These are phyloP conservation scores for Golubevia sp. DNA, from an alignment of 1,284 basidiomycete species.

Conservation along the genomic window DNA sequence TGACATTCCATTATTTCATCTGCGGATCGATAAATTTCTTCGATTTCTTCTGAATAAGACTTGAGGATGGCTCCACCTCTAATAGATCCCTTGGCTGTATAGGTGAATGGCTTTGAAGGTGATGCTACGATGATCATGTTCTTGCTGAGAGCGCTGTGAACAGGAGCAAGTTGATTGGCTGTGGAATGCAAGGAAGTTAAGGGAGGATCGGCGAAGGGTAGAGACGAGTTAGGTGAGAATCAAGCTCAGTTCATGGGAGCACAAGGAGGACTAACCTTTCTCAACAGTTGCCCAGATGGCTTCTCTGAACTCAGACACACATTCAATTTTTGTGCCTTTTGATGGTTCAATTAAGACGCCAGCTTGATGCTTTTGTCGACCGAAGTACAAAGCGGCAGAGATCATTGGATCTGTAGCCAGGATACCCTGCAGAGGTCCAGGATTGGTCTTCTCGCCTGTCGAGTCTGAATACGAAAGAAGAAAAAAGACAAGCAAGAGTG, in stretches of 20 bases:
- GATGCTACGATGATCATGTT: constrained; percentile 6
- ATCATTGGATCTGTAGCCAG: neutral
- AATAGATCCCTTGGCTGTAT: neutral
- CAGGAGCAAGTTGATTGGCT: neutral
- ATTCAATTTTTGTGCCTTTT: neutral
- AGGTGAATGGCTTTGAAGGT: neutral
- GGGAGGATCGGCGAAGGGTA: no score
- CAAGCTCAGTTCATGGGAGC: no score
- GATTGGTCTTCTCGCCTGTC: constrained; percentile 9
- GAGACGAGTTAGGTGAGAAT: no score
- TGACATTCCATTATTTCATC: neutral
- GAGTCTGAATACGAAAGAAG: no score
- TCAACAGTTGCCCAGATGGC: neutral
- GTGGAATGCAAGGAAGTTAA: no score
- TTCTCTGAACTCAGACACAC: constrained; percentile 1
- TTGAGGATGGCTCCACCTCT: neutral
- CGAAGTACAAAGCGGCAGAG: neutral
- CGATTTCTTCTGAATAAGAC: constrained; percentile 1
- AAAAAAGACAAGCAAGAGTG: neutral
- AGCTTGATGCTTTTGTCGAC: neutral
- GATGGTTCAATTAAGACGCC: constrained; percentile 6
- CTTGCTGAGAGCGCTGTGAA: neutral
- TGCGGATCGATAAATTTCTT: neutral
- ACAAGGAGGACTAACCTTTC: no score
- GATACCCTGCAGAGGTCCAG: neutral